Conservation (phyloP, 257 asterid genomes). For the Datura wrightii region DNA sequence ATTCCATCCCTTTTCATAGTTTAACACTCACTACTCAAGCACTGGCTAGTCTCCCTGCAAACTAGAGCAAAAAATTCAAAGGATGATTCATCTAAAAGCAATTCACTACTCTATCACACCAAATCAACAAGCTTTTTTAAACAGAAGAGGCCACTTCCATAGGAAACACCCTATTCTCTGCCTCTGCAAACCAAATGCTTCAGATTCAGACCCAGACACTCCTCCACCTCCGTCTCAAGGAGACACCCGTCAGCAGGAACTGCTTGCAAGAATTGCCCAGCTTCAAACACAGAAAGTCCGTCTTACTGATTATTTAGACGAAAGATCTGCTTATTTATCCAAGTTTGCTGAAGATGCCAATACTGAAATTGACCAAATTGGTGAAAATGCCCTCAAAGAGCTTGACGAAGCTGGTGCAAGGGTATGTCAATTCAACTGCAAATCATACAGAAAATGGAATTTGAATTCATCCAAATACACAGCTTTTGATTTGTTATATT, state of each 20-base stretch:
- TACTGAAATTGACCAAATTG: conserved; percentile 80
- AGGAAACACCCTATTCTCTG: conserved; percentile 44
- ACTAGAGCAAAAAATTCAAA: not conserved
- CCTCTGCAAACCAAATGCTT: conserved; percentile 53
- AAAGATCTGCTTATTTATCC: conserved; percentile 70
- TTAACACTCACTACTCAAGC: not conserved
- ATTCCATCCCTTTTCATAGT: not conserved
- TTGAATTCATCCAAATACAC: not conserved
- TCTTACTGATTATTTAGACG: conserved; percentile 82
- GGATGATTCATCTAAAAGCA: conserved; percentile 69
- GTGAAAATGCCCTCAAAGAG: conserved; percentile 83
- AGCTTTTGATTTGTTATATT: conserved; percentile 19
- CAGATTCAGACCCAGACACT: conserved; percentile 50
- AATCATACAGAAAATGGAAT: not conserved
- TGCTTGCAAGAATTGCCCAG: conserved; percentile 84
- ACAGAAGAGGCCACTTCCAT: conserved; percentile 43
- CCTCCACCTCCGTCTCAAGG: conserved; percentile 59
- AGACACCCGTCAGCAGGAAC: conserved; percentile 71
- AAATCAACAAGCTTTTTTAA: conserved; percentile 43
- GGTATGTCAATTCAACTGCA: conserved; percentile 47
- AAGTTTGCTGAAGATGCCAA: conserved; percentile 94
- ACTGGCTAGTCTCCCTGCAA: not conserved
- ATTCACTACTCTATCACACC: conserved; percentile 62
- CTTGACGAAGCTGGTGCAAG: conserved; percentile 83
- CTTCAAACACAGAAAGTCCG: conserved; percentile 87